Percentiles rank a stretch among this genome's conserved stretches.
phyloP scores from a whole-genome alignment of 176 grass and related monocot genomes.

The Cymbopogon citratus region DNA sequence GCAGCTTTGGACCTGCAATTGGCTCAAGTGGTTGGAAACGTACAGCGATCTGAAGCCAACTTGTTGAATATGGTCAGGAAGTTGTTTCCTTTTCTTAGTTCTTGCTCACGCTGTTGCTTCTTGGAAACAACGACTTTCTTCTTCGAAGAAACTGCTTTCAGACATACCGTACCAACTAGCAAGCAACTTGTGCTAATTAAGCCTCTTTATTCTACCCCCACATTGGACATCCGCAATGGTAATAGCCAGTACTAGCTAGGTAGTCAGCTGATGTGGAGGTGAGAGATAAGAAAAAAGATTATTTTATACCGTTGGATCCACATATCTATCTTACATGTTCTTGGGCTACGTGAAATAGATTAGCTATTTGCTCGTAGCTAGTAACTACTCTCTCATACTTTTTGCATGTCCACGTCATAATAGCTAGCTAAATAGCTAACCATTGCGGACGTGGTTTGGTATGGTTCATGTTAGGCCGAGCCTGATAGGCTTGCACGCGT shows the following conservation, averaged over 20 bases:
- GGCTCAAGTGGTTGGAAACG: neutral
- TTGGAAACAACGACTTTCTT: no score
- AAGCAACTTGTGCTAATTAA: neutral
- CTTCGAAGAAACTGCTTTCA: neutral
- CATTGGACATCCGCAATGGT: neutral
- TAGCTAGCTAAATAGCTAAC: no score
- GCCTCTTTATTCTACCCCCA: neutral
- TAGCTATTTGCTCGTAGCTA: no score
- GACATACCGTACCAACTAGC: neutral
- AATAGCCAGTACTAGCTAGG: no score
- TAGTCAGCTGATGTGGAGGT: no score
- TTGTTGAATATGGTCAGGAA: neutral
- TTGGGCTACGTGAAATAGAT: no score
- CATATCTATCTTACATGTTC: no score
- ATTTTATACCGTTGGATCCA: no score
- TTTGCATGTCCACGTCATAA: no score
- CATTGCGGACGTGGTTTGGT: no score
- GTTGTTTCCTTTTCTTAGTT: neutral
- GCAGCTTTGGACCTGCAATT: neutral
- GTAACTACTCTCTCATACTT: no score
- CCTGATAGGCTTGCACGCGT: neutral
- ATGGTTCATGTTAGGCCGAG: neutral
- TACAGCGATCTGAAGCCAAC: neutral
- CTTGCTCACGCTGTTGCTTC: neutral
- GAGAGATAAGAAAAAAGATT: no score